Percentiles rank a stretch among this genome's conserved stretches.
Evolutionary conservation across 768 basidiomycete genomes (phyloP).

Genomic region (Astraeus odoratus): DNA sequence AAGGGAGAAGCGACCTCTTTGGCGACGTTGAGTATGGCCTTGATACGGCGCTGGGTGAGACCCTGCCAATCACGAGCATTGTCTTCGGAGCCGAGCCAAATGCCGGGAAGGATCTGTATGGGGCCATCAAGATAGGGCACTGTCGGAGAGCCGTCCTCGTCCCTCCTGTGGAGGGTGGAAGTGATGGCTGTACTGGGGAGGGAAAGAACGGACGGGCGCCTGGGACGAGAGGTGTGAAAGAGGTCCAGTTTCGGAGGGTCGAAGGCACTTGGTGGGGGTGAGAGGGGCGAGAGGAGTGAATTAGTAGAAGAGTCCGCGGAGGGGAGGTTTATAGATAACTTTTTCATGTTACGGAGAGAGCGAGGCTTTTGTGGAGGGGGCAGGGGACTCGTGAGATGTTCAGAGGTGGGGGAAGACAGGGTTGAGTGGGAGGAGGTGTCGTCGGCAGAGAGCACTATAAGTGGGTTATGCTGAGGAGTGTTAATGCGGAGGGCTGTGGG

Average conservation of each 20-base stretch:
- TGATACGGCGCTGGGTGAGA: conserved; percentile 66
- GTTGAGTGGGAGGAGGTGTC: conserved; percentile 41
- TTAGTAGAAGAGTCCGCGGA: conserved; percentile 52
- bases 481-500: conserved; percentile 54
- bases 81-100: conserved; percentile 91
- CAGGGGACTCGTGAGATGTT: conserved; percentile 43
- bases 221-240: conserved; percentile 31
- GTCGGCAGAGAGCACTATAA: conserved; percentile 42
- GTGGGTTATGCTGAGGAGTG: conserved; percentile 41
- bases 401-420: conserved; percentile 45
- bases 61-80: conserved; percentile 78
- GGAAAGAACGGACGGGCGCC: conserved; percentile 68
- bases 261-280: conserved; percentile 26
- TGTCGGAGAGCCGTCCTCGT: conserved; percentile 53
- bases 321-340: conserved; percentile 61
- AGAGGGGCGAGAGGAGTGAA: conserved; percentile 36
- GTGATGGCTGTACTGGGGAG: conserved; percentile 49
- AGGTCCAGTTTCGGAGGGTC: conserved; percentile 26
- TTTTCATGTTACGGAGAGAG: conserved; percentile 65
- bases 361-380: conserved; percentile 35
- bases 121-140: conserved; percentile 78
- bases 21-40: conserved; percentile 83
- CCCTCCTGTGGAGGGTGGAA: conserved; percentile 53
- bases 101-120: conserved; percentile 72
- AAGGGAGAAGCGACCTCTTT: conserved; percentile 82